phyloP scores from a whole-genome alignment of 371 early-diverging fungal species.

The Umbelopsis sp. region DNA sequence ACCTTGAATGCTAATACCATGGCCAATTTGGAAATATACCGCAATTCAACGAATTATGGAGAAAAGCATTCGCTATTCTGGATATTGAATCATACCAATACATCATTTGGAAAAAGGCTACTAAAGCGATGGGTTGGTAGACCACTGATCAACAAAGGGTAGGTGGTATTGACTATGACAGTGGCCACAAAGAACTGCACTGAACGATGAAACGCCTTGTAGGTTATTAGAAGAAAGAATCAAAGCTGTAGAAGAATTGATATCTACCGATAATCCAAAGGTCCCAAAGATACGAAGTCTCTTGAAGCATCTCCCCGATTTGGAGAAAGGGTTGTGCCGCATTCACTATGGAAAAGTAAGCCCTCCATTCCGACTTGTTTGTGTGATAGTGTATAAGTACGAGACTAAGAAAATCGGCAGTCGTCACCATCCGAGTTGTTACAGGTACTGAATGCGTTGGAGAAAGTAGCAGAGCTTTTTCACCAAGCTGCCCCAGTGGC shows the following conservation, averaged over 20 bases:
- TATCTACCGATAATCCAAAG: slow-evolving; percentile 33
- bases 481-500: slow-evolving; percentile 5
- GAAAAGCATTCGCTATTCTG: slow-evolving; percentile 65
- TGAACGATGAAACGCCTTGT: background rate
- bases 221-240: slow-evolving; percentile 70
- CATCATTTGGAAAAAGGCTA: slow-evolving; percentile 76
- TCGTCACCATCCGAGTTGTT: slow-evolving; percentile 65
- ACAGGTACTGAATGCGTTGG: slow-evolving; percentile 55
- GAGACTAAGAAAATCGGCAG: slow-evolving; percentile 25
- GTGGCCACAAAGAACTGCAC: background rate
- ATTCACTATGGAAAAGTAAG: slow-evolving; percentile 69
- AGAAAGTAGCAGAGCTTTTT: slow-evolving; percentile 41
- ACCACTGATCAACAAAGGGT: slow-evolving; percentile 63
- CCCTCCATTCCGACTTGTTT: background rate
- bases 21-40: slow-evolving; percentile 76
- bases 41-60: slow-evolving; percentile 57
- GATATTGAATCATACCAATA: slow-evolving; percentile 69
- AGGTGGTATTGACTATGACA: slow-evolving; percentile 7
- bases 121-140: slow-evolving; percentile 81
- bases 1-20: slow-evolving; percentile 77
- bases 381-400: no score
- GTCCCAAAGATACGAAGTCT: slow-evolving; percentile 30
- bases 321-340: slow-evolving; percentile 77
- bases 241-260: slow-evolving; percentile 70
- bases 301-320: slow-evolving; percentile 62